These are phyloP conservation scores for Scheffersomyces illinoinensis DNA, from an alignment of 1,139 yeast genomes.

Conservation along the genomic window DNA sequence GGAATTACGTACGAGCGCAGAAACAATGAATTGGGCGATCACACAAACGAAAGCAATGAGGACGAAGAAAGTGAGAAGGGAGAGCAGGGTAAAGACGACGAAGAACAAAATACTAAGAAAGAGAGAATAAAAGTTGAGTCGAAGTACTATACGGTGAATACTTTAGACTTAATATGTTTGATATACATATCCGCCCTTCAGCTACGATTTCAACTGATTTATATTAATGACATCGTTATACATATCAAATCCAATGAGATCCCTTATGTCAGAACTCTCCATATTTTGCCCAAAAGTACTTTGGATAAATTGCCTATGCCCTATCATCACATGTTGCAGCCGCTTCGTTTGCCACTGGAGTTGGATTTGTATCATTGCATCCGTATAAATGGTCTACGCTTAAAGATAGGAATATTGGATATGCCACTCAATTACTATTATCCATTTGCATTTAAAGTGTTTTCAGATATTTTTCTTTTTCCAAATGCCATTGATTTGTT, in stretches of 20 bases:
- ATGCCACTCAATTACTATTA: constrained; percentile 30
- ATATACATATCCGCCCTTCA: constrained; percentile 40
- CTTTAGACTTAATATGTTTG: constrained; percentile 33
- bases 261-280: constrained; percentile 39
- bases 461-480: constrained; percentile 26
- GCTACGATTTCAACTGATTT: constrained; percentile 38
- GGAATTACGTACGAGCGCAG: background rate
- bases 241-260: constrained; percentile 32
- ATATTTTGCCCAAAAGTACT: constrained; percentile 26
- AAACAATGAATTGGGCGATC: background rate
- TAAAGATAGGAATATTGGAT: constrained; percentile 7
- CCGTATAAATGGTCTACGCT: constrained; percentile 9
- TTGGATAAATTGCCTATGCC: constrained; percentile 25
- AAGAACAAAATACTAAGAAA: background rate
- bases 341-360: constrained; percentile 26
- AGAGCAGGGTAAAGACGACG: constrained; percentile 2
- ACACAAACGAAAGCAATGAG: background rate
- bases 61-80: constrained; percentile 7
- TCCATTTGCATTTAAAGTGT: constrained; percentile 32
- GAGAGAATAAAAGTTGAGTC: background rate
- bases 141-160: constrained; percentile 1
- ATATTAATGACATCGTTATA: constrained; percentile 33
- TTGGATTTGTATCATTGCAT: constrained; percentile 26
- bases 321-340: constrained; percentile 28
- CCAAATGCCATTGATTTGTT: constrained; percentile 36